Conservation (phyloP, 148 eudicot genomes). For the Pouteria glomerata region DNA sequence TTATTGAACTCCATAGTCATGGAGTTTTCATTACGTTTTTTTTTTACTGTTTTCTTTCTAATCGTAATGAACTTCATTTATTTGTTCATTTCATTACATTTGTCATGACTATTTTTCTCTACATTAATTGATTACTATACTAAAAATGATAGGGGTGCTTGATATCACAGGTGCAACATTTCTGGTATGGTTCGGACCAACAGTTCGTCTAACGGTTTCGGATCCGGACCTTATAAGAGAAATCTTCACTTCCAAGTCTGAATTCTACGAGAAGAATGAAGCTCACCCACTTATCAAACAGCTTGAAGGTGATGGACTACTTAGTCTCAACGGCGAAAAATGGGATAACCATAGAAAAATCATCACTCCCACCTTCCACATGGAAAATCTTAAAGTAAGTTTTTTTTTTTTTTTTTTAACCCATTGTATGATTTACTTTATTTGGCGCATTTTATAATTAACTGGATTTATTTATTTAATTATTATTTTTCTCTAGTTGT, state of each 20-base stretch:
- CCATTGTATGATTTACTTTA: too few species aligned
- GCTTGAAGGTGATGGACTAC: conserved; percentile 82
- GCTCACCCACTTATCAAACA: conserved; percentile 71
- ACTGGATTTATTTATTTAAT: background rate
- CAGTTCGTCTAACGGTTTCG: conserved; percentile 63
- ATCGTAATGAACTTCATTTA: too few species aligned
- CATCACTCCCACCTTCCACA: conserved; percentile 85
- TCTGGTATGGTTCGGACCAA: conserved; percentile 92
- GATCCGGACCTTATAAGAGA: conserved; percentile 86
- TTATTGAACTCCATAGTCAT: too few species aligned
- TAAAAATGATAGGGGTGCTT: background rate
- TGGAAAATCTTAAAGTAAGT: conserved; percentile 89
- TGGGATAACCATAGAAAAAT: conserved; percentile 98
- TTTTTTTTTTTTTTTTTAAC: background rate
- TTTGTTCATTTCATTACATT: too few species aligned
- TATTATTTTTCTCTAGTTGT: conserved; percentile 28
- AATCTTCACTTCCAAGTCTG: conserved; percentile 69
- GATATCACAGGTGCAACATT: conserved; percentile 64
- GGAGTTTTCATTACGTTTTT: too few species aligned
- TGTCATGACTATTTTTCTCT: too few species aligned
- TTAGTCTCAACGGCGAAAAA: conserved; percentile 91
- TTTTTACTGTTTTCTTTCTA: too few species aligned
- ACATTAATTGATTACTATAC: background rate
- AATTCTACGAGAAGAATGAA: conserved; percentile 77
- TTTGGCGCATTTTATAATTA: background rate